phyloP scores from a whole-genome alignment of 108 stramenopile genomes.

The Stephanodiscus triporus region DNA sequence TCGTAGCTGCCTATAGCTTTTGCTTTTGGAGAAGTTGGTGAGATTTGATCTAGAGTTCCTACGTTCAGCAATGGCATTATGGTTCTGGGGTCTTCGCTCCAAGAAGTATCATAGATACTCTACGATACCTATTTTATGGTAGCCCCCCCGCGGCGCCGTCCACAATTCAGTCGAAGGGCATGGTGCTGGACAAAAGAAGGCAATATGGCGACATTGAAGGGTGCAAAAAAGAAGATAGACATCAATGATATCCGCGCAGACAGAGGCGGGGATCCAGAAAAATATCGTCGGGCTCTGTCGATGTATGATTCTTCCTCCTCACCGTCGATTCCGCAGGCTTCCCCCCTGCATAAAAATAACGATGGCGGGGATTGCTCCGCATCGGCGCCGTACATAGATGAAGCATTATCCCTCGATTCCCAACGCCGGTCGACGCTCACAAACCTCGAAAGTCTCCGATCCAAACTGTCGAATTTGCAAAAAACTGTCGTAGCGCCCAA shows the following conservation, averaged over 20 bases:
- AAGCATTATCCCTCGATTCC: constrained; percentile 88
- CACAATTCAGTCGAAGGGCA: no score
- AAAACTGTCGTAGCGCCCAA: constrained; percentile 86
- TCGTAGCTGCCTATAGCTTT: no score
- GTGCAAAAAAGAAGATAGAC: constrained; percentile 62
- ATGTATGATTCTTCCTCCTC: constrained; percentile 1
- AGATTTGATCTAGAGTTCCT: no score
- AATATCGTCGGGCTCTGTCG: constrained; percentile 78
- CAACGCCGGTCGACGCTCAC: constrained; percentile 77
- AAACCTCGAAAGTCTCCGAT: constrained; percentile 72
- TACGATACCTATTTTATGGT: no score
- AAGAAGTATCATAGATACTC: no score
- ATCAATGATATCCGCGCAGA: constrained; percentile 93
- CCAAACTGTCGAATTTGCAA: constrained; percentile 83
- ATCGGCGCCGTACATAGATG: constrained; percentile 83
- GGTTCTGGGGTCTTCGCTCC: no score
- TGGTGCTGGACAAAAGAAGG: no score
- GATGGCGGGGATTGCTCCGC: no score
- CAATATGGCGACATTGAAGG: constrained; percentile 9
- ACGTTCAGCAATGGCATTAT: no score
- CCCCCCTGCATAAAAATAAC: neutral
- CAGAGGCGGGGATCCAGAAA: constrained; percentile 93
- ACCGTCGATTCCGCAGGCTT: neutral
- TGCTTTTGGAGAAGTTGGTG: no score
- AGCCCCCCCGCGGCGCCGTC: no score